Evolutionary conservation across 2,329 filamentous ascomycete species (phyloP).

Genomic region (Aspergillus sp.): DNA sequence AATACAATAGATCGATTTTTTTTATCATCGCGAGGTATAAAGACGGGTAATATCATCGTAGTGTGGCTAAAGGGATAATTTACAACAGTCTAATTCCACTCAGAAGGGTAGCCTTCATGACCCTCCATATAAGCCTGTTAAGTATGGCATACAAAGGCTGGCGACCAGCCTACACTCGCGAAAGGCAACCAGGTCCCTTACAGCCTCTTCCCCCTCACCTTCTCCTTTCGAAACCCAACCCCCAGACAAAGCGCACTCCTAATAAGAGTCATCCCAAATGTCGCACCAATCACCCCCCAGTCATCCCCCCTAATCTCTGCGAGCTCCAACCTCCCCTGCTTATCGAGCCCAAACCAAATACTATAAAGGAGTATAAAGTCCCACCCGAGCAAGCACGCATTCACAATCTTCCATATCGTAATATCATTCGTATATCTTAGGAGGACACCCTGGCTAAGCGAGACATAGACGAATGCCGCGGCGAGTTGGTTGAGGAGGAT

Average conservation of each 20-base stretch:
- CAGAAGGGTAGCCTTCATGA: too few species aligned
- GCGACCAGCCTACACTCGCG: too few species aligned
- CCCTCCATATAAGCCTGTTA: too few species aligned
- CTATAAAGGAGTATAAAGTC: neutral
- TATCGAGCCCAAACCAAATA: neutral
- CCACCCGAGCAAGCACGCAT: neutral
- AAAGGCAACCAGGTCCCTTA: neutral
- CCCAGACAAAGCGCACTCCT: neutral
- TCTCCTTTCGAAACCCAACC: neutral
- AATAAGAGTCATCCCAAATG: neutral
- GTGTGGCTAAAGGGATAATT: too few species aligned
- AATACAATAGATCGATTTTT: too few species aligned
- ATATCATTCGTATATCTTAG: neutral
- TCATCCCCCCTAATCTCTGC: neutral
- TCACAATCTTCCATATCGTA: neutral
- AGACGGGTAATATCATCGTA: too few species aligned
- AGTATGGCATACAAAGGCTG: too few species aligned
- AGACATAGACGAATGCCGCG: neutral
- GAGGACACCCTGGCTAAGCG: neutral
- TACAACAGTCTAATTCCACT: too few species aligned
- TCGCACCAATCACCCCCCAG: neutral
- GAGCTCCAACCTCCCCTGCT: neutral
- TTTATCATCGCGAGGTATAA: too few species aligned
- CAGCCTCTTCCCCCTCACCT: neutral
- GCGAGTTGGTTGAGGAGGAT: neutral